Evolutionary conservation across 345 rosid species (phyloP), one percentile per base, ranked within the genome.

Genomic region (Turritis glabra): DNA sequence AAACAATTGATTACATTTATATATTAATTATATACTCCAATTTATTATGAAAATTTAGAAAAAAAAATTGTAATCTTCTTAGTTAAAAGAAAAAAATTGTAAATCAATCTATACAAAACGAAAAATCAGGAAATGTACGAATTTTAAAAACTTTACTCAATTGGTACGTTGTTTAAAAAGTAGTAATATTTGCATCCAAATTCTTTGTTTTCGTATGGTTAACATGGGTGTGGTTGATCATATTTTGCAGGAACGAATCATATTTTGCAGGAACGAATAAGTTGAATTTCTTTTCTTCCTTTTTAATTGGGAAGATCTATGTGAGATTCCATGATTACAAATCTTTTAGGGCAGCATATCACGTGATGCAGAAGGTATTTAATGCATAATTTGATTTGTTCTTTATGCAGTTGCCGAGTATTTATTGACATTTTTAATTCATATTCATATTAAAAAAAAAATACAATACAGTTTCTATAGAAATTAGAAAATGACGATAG

Each of bases 261-360:
- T 64, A 44, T 54, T 35, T 3, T 3, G 9, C 22, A 41, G 18
- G 18, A 2, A 27, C 23, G 9, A 41, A 73, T 30, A 44, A 44
- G 3, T 44, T 44, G 27, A 64, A 9, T 52, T 17, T 40, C 0
- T 62, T 26, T 52, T 37, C 29, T 2, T 62, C 27, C 17, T 4
- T 23, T 19, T 15, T 1, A 43, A 27, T 52, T 8, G 40, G 41
- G 41, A 53, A 76, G 32, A 41, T 67, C 40, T 60, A 22, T 53
- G 64, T 15, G 48, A 53, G 14, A 43, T 43, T 40, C 38, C 69
- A 68, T 75, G 79, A 75, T 75, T 58, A 40, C 1, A 66, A 58
- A 59, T 50, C 69, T 53, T 69, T 76, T 62, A 62, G 43, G 58
- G 19, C 64, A 76, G 51, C 58, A 53, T 43, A 25, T 69, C 80